Percentiles rank a stretch among this genome's conserved stretches.
These are phyloP conservation scores for Herpotrichia juniperi DNA, from an alignment of 2,329 filamentous ascomycete species.

Conservation along the genomic window DNA sequence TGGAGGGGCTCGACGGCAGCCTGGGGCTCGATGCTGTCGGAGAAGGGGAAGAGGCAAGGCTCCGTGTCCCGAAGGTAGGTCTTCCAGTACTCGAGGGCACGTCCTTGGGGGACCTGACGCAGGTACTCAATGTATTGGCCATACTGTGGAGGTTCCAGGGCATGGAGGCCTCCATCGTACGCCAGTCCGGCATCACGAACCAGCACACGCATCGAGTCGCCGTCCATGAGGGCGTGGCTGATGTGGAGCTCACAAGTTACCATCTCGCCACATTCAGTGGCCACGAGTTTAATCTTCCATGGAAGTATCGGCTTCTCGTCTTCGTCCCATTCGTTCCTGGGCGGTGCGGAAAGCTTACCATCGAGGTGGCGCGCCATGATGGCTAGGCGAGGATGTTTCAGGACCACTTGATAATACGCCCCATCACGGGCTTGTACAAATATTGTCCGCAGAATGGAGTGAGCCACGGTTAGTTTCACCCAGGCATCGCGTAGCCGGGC, in stretches of 20 bases:
- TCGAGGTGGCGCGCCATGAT: no score
- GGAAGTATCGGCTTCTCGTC: no score
- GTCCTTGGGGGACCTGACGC: conserved; percentile 15
- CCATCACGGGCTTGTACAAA: no score
- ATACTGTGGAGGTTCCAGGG: conserved; percentile 27
- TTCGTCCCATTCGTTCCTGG: no score
- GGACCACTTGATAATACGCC: no score
- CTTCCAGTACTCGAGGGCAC: conserved; percentile 47
- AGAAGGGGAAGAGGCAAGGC: conserved; percentile 44
- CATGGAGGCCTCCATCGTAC: conserved; percentile 39
- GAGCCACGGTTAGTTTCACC: no score
- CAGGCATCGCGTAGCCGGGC: no score
- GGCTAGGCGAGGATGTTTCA: no score
- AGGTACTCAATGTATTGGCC: conserved; percentile 32
- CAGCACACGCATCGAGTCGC: conserved; percentile 53
- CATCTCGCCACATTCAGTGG: background rate
- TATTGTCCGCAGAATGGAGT: no score
- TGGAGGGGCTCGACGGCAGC: background rate
- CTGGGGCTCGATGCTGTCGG: background rate
- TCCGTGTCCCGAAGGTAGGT: conserved; percentile 44
- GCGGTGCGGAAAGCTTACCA: no score
- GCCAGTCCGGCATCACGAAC: conserved; percentile 50
- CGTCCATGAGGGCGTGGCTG: conserved; percentile 56
- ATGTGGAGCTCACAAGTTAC: conserved; percentile 52
- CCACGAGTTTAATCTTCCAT: background rate